These are phyloP conservation scores for Populus hybrid DNA, from an alignment of 441 rosid genomes.

Conservation along the genomic window DNA sequence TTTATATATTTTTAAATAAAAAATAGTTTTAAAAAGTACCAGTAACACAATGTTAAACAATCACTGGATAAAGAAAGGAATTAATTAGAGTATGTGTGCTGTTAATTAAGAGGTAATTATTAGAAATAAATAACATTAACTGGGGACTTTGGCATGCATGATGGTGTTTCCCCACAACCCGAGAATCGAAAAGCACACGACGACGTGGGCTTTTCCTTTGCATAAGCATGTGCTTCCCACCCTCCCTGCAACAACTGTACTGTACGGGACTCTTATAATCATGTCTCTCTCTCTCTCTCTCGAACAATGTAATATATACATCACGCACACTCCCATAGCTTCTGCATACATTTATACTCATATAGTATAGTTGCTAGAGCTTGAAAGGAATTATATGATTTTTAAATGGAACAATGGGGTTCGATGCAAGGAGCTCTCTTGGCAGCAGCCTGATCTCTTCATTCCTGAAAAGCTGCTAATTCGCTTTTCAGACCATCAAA, in stretches of 20 bases:
- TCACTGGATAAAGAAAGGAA: too few species aligned
- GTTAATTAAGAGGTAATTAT: constrained; percentile 25
- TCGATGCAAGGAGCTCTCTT: constrained; percentile 16
- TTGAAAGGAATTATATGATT: neutral
- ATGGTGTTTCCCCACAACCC: constrained; percentile 64
- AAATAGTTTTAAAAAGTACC: too few species aligned
- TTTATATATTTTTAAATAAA: too few species aligned
- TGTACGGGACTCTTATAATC: constrained; percentile 12
- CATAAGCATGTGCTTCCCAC: constrained; percentile 62
- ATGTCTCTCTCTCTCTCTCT: neutral
- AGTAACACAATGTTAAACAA: too few species aligned
- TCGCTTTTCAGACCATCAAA: constrained; percentile 57
- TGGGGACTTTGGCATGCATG: constrained; percentile 55
- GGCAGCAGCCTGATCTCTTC: constrained; percentile 22
- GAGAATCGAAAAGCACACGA: constrained; percentile 29
- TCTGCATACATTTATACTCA: too few species aligned
- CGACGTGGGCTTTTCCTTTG: constrained; percentile 43
- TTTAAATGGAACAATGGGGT: constrained; percentile 16
- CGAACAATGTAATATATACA: neutral
- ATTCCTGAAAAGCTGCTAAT: constrained; percentile 49
- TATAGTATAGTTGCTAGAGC: neutral
- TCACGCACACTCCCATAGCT: neutral
- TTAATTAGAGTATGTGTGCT: neutral
- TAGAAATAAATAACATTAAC: constrained; percentile 30
- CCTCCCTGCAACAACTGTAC: constrained; percentile 39